A percentile compares a stretch with the other conserved stretches of the same genome.
phyloP scores from a whole-genome alignment of 2,329 filamentous ascomycete genomes.

The Cercospora canescens region DNA sequence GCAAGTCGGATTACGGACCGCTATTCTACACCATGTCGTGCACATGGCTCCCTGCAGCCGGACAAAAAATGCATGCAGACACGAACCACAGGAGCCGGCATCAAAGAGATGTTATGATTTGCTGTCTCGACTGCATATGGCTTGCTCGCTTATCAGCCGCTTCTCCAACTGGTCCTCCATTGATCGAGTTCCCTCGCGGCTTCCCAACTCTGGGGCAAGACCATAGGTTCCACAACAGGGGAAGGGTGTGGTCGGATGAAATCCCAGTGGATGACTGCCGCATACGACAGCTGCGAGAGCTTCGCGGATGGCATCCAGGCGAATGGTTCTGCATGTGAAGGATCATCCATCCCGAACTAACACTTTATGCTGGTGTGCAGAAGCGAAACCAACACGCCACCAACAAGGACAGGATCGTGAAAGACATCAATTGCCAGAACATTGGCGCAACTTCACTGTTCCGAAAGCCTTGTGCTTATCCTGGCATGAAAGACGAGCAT shows the following conservation, averaged over 20 bases:
- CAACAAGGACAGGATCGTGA: background rate
- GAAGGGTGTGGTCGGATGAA: background rate
- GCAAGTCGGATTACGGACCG: constrained; percentile 8
- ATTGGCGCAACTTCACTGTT: too few species aligned
- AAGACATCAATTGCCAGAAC: background rate
- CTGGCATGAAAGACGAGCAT: background rate
- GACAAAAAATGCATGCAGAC: background rate
- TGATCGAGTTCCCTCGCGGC: background rate
- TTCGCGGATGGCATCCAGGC: background rate
- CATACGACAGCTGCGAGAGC: background rate
- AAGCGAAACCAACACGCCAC: background rate
- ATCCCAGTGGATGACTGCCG: background rate
- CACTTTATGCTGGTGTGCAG: background rate
- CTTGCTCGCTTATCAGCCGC: background rate
- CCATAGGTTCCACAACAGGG: background rate
- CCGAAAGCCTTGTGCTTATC: background rate
- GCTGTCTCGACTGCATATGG: background rate
- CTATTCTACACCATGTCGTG: constrained; percentile 1
- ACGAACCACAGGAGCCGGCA: constrained; percentile 1
- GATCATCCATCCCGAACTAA: background rate
- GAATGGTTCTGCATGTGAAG: background rate
- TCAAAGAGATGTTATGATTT: background rate
- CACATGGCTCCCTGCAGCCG: constrained; percentile 12
- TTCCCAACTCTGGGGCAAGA: background rate
- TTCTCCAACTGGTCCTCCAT: background rate